Base-by-base conservation (phyloP, 2,329 filamentous ascomycete species). In the Colletotrichum euphorbiae region DNA sequence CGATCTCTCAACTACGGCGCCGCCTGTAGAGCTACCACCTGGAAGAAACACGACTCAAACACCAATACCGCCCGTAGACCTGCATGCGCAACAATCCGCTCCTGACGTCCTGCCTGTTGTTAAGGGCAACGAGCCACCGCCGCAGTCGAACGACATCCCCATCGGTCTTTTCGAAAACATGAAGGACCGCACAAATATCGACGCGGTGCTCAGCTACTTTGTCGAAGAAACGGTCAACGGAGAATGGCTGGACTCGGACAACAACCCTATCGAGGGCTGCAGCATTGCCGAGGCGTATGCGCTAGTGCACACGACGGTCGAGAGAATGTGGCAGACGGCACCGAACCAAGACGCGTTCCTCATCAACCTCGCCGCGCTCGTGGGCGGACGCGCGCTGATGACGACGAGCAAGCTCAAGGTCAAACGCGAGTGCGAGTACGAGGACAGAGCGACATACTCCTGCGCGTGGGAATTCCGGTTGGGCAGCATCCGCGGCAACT, bases 331-430 rank as follows among this genome's bases (percentile, higher is more conserved):
- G 68, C 81, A 80, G 43, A 81, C 83, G 50, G 84, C 87, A 0
- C 76, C 79, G 1, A 85, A 81, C 11, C 82, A 84, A 5, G 83
- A 89, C 73, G 81, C 83, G 0, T 89, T 90, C 71, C 77, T 90
- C 12, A 84, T 89, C 71, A 90, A 89, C 72, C 75, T 90, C 6
- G 83, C 87, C 0, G 86, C 86, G 4, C 79, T 90, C 11, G 83
- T 83, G 0, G 88, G 88, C 8, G 85, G 85, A 3, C 82, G 79
- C 55, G 76, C 84, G 31, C 78, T 90, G 55, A 82, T 86, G 77
- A 79, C 79, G 12, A 77, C 77, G 6, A 75, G 79, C 19, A 79
- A 78, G 21, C 74, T 80, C 51, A 78, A 78, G 61, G 78, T 85
- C 52, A 81, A 78, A 17, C 81, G 83, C 11, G 63, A 84, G 21